Evolutionary conservation across 352 stramenopile genomes (phyloP).

Genomic region (Globisporangium abappressorium): DNA sequence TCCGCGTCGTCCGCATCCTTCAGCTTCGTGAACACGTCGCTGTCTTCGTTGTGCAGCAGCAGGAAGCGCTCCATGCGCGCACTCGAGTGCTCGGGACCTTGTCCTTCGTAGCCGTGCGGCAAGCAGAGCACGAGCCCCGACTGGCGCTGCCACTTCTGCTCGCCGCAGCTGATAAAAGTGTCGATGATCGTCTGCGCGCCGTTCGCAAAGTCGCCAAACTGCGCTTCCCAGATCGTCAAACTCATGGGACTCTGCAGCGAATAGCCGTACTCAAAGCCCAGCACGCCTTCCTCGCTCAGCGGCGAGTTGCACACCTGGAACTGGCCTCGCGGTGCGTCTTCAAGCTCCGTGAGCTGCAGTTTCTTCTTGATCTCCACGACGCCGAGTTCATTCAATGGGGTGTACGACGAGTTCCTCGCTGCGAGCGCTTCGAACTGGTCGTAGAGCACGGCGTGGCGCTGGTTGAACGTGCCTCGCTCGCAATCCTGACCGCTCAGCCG

Average conservation of each 20-base stretch:
- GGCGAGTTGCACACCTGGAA: conserved; percentile 84
- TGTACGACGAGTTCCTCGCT: conserved; percentile 89
- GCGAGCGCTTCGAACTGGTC: conserved; percentile 81
- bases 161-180: conserved; percentile 78
- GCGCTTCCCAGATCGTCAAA: conserved; percentile 91
- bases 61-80: conserved; percentile 84
- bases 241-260: conserved; percentile 68
- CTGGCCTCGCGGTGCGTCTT: conserved; percentile 35
- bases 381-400: conserved; percentile 89
- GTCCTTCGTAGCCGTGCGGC: conserved; percentile 84
- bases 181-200: conserved; percentile 88
- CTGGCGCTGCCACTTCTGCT: conserved; percentile 91
- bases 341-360: conserved; percentile 36
- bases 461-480: conserved; percentile 89
- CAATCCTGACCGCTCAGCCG: conserved; percentile 87
- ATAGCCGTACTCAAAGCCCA: conserved; percentile 89
- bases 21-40: conserved; percentile 50
- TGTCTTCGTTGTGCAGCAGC: conserved; percentile 76
- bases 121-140: conserved; percentile 77
- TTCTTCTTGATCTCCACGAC: conserved; percentile 42
- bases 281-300: conserved; percentile 79
- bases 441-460: conserved; percentile 87
- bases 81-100: conserved; percentile 83
- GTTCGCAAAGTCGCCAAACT: conserved; percentile 90
- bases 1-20: conserved; percentile 38